Base-by-base conservation (phyloP, 306 rosid species). In the Abrus precatorius region DNA sequence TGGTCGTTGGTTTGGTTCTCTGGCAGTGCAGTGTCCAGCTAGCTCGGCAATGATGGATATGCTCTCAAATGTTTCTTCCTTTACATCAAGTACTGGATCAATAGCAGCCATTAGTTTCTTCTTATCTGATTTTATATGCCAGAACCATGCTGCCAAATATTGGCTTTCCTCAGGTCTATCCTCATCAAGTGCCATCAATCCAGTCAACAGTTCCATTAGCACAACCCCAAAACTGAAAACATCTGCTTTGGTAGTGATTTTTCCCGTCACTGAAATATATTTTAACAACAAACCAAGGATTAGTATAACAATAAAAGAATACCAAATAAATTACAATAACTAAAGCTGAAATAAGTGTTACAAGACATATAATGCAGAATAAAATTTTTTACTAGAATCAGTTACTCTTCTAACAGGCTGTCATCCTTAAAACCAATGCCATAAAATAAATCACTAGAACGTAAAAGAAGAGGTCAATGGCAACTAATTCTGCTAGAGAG, bases 191-290 rank as follows among this genome's bases (percentile, higher is more conserved):
- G 99, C 98, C 98, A 89, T 90, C 85, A 92, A 62, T 76, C 99
- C 99, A 1, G 99, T 93, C 84, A 96, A 41, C 9, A 96, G 86
- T 88, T 96, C 99, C 99, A 96, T 93, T 69, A 96, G 80, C 40
- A 96, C 99, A 65, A 96, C 99, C n/a, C 99, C 99, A 3, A 92
- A 96, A 87, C 99, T 96, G 82, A 96, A 96, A 79, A 96, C 99
- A 83, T 96, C 99, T 33, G 78, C 98, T 87, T 96, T 96, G 38
- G 99, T 96, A 5, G 99, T 96, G 87, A 96, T 90, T 90, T 96
- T 96, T 49, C 99, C 99, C 0, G 98, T 96, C 90, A 96, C 99
- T 96, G 92, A 77, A 83, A 82, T 77, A 53, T 62, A 82, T 74
- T 34, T 65, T 13, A 64, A 78, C 78, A 74, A 70, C 45, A 65